phyloP scores from a whole-genome alignment of 192 early-diverging fungal species.

The Lunasporangiospora selenospora region DNA sequence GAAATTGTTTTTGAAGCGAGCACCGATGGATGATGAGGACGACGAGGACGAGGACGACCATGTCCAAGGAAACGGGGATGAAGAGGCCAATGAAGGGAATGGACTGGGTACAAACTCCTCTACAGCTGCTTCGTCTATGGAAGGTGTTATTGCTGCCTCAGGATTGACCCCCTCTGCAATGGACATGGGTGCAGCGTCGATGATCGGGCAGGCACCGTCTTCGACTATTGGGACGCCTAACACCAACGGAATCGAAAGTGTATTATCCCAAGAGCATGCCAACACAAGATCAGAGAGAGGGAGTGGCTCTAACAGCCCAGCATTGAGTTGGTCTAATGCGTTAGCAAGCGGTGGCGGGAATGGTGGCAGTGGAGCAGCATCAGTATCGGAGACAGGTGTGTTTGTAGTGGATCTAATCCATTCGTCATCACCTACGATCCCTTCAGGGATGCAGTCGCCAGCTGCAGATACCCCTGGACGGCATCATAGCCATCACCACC shows the following conservation, averaged over 20 bases:
- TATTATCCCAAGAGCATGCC: no score
- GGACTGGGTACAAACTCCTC: no score
- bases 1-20: constrained; percentile 13
- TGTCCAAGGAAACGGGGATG: constrained; percentile 23
- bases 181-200: no score
- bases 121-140: no score
- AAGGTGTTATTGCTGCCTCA: no score
- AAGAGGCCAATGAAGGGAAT: constrained; percentile 14
- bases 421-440: background rate
- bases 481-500: background rate
- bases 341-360: background rate
- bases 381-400: background rate
- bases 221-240: no score
- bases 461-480: no score
- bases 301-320: constrained; percentile 11
- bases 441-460: background rate
- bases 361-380: background rate
- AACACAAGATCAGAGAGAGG: no score
- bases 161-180: no score
- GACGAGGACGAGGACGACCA: constrained; percentile 10
- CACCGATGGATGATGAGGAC: constrained; percentile 13
- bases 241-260: no score
- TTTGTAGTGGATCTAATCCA: constrained; percentile 16
- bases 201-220: no score
- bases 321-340: background rate